phyloP scores from a whole-genome alignment of 202 grass and related monocot genomes.

The Dendrocalamus latiflorus region DNA sequence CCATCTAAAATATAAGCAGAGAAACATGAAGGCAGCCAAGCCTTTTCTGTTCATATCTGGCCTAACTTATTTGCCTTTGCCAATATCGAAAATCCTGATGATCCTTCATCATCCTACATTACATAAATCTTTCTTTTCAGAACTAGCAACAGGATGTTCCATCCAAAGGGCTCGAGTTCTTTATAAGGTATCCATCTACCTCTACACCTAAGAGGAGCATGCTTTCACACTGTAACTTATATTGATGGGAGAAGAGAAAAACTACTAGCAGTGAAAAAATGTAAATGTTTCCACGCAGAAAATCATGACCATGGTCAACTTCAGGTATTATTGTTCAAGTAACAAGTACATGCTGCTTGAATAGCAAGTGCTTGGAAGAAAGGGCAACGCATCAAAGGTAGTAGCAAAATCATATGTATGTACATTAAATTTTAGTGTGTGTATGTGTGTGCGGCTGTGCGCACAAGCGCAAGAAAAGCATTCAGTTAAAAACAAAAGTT shows the following conservation, averaged over 20 bases:
- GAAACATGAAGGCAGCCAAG: slow-evolving; percentile 3
- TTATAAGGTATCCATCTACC: background rate
- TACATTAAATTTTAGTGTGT: background rate
- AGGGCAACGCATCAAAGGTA: background rate
- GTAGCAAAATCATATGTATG: background rate
- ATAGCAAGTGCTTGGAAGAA: background rate
- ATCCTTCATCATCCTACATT: slow-evolving; percentile 12
- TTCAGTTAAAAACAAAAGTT: background rate
- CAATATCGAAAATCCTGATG: background rate
- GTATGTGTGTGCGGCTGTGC: background rate
- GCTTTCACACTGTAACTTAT: background rate
- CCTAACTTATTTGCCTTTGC: background rate
- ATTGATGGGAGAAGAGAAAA: background rate
- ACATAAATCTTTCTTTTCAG: slow-evolving; percentile 1
- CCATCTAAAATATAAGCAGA: slow-evolving; percentile 14
- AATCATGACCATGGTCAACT: background rate
- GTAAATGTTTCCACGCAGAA: background rate
- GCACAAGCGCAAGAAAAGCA: background rate
- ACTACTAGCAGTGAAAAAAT: background rate
- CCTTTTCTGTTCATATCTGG: background rate
- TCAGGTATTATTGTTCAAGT: background rate
- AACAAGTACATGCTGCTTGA: background rate
- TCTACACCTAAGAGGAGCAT: background rate
- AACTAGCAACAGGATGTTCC: slow-evolving; percentile 6
- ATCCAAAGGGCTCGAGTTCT: background rate